phyloP scores from a whole-genome alignment of 2,329 filamentous ascomycete genomes.

The Rutstroemia sp. region DNA sequence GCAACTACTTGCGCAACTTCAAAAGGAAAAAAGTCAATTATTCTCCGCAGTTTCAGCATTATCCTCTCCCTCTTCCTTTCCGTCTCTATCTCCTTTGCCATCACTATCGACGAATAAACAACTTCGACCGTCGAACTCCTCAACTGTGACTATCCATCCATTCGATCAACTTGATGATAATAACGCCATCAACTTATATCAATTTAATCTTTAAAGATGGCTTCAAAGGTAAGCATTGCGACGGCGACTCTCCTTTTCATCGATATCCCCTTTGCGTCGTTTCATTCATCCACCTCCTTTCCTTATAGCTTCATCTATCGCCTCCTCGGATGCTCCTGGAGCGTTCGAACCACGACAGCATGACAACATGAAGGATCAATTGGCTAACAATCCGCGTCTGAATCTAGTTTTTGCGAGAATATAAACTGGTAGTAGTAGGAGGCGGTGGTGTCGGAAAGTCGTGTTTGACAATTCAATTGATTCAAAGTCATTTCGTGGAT shows the following conservation, averaged over 20 bases:
- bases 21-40: background rate
- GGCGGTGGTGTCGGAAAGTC: slow-evolving; percentile 99
- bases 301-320: too few relatives aligned
- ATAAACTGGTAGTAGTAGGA: slow-evolving; percentile 94
- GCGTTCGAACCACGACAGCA: too few relatives aligned
- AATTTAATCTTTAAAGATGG: slow-evolving; percentile 25
- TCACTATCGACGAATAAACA: too few relatives aligned
- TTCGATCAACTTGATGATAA: slow-evolving; percentile 15
- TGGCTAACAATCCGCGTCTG: slow-evolving; percentile 11
- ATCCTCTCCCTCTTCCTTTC: background rate
- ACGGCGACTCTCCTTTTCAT: too few relatives aligned
- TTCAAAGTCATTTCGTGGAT: slow-evolving; percentile 92
- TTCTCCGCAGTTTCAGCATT: slow-evolving; percentile 11
- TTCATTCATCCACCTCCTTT: too few relatives aligned
- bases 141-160: too few relatives aligned
- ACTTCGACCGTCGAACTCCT: too few relatives aligned
- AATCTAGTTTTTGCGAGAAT: slow-evolving; percentile 73
- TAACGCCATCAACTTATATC: slow-evolving; percentile 7
- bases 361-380: slow-evolving; percentile 4
- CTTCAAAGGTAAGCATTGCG: slow-evolving; percentile 30
- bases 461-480: slow-evolving; percentile 92
- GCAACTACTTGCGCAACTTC: slow-evolving; percentile 6
- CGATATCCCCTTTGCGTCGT: background rate
- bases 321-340: too few relatives aligned
- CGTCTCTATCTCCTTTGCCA: too few relatives aligned